Conservation (phyloP, 345 rosid genomes). For the Populus deltoides region DNA sequence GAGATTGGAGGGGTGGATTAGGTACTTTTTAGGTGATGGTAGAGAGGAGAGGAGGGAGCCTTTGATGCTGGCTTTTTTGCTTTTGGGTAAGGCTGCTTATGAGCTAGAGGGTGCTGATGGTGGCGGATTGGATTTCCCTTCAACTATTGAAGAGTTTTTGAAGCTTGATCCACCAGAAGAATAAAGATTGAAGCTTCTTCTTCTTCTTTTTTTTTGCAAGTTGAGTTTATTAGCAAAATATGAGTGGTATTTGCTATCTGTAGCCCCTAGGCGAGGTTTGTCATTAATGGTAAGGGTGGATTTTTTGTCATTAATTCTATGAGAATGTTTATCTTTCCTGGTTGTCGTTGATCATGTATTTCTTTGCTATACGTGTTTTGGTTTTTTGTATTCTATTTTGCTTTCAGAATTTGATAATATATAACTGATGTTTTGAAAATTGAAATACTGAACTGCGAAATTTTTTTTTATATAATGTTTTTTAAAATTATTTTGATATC, state of each 20-base stretch:
- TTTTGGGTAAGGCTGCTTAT: slow-evolving; percentile 45
- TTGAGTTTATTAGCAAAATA: not conserved
- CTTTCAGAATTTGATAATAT: not conserved
- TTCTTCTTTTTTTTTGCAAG: not conserved
- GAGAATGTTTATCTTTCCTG: not conserved
- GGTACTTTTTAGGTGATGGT: slow-evolving; percentile 22
- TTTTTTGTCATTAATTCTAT: not conserved
- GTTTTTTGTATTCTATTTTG: not conserved
- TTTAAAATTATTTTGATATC: no score
- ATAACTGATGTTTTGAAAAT: not conserved
- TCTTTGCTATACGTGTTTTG: not conserved
- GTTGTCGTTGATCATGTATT: no score
- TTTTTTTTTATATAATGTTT: no score
- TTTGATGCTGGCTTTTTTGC: slow-evolving; percentile 46
- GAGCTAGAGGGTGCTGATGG: slow-evolving; percentile 14
- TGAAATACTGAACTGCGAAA: no score
- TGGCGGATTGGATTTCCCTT: slow-evolving; percentile 45
- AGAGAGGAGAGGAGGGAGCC: slow-evolving; percentile 34
- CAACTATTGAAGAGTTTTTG: slow-evolving; percentile 36
- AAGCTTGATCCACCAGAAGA: slow-evolving; percentile 40
- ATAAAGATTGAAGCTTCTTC: slow-evolving; percentile 7
- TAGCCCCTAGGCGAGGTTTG: not conserved
- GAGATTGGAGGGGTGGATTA: slow-evolving; percentile 49
- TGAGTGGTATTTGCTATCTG: not conserved
- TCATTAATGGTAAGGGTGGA: not conserved